A percentile compares a stretch with the other conserved stretches of the same genome.
phyloP scores from a whole-genome alignment of 768 basidiomycete species.

The Cystofilobasidium macerans region DNA sequence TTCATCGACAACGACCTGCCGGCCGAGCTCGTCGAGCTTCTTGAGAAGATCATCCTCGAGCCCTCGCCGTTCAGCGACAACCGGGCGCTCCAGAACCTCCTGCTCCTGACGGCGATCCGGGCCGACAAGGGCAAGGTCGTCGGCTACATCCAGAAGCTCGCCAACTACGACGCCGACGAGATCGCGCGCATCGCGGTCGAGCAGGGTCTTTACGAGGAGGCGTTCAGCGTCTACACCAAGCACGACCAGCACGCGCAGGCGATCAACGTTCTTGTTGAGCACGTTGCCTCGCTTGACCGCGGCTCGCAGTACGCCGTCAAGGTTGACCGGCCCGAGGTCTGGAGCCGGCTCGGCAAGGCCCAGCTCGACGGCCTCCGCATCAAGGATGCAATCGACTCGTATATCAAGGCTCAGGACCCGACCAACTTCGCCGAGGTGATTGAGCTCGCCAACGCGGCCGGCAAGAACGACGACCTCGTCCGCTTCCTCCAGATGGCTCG shows the following conservation, averaged over 20 bases:
- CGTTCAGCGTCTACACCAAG: constrained; percentile 94
- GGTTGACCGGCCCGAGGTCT: constrained; percentile 90
- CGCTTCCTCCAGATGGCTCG: constrained; percentile 98
- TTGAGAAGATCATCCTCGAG: constrained; percentile 98
- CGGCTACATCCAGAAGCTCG: constrained; percentile 90
- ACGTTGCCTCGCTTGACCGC: constrained; percentile 94
- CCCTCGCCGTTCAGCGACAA: constrained; percentile 97
- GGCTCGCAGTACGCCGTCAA: constrained; percentile 92
- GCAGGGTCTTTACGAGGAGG: constrained; percentile 89
- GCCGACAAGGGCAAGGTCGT: constrained; percentile 98
- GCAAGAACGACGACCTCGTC: constrained; percentile 81
- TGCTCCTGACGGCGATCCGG: constrained; percentile 88
- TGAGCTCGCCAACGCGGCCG: constrained; percentile 88
- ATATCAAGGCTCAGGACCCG: constrained; percentile 93
- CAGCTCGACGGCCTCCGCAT: constrained; percentile 95
- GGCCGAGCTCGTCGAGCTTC: constrained; percentile 86
- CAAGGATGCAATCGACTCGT: constrained; percentile 96
- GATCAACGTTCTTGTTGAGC: constrained; percentile 95
- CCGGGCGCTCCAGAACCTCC: constrained; percentile 85
- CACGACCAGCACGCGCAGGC: constrained; percentile 89
- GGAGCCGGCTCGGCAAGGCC: constrained; percentile 96
- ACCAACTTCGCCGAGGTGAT: constrained; percentile 89
- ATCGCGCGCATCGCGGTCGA: constrained; percentile 96
- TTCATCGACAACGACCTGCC: constrained; percentile 96
- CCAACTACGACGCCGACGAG: constrained; percentile 86